Conservation (phyloP, 768 basidiomycete genomes). For the Amanita inopinata region DNA sequence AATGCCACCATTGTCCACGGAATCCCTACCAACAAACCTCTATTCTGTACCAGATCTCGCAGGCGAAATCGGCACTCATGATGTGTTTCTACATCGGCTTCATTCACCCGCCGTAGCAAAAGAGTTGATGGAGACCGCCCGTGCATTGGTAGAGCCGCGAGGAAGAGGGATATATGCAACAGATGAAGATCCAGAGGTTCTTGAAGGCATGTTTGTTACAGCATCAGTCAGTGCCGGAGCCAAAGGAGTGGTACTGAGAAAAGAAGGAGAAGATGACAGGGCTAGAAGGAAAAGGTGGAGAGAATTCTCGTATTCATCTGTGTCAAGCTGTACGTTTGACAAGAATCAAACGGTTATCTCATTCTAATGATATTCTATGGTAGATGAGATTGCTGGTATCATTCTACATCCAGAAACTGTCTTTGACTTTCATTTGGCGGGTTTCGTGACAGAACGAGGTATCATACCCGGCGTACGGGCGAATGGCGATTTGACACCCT, state of each 20-base stretch:
- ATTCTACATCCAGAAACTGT: constrained; percentile 42
- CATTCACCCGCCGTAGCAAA: constrained; percentile 31
- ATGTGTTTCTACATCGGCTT: constrained; percentile 28
- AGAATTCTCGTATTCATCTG: constrained; percentile 31
- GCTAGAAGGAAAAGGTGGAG: constrained; percentile 35
- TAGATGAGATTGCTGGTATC: constrained; percentile 42
- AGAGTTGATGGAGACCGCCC: constrained; percentile 33
- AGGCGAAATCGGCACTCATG: constrained; percentile 10
- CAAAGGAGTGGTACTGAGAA: constrained; percentile 14
- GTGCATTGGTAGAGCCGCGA: constrained; percentile 33
- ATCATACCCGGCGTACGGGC: constrained; percentile 43
- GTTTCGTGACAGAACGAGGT: constrained; percentile 30
- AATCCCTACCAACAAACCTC: constrained; percentile 13
- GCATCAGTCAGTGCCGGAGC: constrained; percentile 21
- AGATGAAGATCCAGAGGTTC: constrained; percentile 38
- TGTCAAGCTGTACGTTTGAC: constrained; percentile 28
- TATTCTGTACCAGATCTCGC: constrained; percentile 19
- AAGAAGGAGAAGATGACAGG: constrained; percentile 25
- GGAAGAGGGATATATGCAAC: constrained; percentile 47
- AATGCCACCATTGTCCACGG: background rate
- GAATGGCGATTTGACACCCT: constrained; percentile 36
- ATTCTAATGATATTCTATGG: background rate
- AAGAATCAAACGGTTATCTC: background rate
- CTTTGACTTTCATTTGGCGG: constrained; percentile 38
- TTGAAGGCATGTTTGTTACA: constrained; percentile 28